phyloP scores from a whole-genome alignment of 352 stramenopile species.

The Aphanomyces euteiches region DNA sequence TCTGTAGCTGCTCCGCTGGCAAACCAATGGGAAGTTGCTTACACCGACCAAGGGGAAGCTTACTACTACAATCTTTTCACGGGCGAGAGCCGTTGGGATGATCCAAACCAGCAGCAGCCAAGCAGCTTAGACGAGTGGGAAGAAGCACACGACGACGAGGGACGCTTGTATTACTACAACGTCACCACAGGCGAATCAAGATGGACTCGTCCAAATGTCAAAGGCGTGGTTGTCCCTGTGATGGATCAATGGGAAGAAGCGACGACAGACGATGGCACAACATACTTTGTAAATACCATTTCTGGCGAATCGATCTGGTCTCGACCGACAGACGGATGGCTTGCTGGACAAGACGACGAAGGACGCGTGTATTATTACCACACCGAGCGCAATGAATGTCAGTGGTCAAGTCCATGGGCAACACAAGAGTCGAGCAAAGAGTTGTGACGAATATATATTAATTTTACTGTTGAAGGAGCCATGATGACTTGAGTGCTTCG shows the following conservation, averaged over 20 bases:
- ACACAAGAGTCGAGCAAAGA: background rate
- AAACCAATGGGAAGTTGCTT: slow-evolving; percentile 42
- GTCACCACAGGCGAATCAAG: slow-evolving; percentile 8
- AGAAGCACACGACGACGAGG: slow-evolving; percentile 8
- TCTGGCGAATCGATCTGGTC: slow-evolving; percentile 71
- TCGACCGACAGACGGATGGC: slow-evolving; percentile 42
- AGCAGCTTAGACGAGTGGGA: background rate
- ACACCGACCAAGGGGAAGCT: slow-evolving; percentile 43
- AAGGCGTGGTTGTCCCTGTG: background rate
- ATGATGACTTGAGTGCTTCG: slow-evolving; percentile 73
- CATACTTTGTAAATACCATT: slow-evolving; percentile 72
- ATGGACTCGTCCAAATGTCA: slow-evolving; percentile 2
- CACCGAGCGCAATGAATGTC: slow-evolving; percentile 32
- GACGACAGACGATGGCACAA: slow-evolving; percentile 56
- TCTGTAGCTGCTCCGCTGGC: background rate
- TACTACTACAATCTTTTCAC: slow-evolving; percentile 52
- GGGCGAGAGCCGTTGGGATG: slow-evolving; percentile 49
- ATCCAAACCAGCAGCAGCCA: slow-evolving; percentile 31
- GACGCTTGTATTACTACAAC: slow-evolving; percentile 26
- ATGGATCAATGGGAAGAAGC: slow-evolving; percentile 54
- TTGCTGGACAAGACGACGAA: slow-evolving; percentile 33
- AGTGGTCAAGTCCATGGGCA: slow-evolving; percentile 20
- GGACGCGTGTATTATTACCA: slow-evolving; percentile 49
- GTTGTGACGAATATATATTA: background rate
- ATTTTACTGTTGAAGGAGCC: slow-evolving; percentile 39